These are phyloP conservation scores for Calonectria pseudoturangicola DNA, from an alignment of 2,329 filamentous ascomycete species.

Conservation along the genomic window DNA sequence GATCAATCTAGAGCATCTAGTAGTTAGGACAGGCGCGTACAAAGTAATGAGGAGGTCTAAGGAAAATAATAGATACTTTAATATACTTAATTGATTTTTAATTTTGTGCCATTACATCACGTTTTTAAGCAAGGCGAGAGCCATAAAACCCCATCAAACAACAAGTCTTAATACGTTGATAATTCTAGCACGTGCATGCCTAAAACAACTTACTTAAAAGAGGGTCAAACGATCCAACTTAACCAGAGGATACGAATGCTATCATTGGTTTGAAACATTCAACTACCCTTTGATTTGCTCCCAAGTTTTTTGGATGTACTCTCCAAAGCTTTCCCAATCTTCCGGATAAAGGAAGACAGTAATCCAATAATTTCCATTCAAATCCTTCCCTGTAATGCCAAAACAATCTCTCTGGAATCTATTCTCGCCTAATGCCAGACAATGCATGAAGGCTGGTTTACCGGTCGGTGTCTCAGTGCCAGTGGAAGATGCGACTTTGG, in stretches of 20 bases:
- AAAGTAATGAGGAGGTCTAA: no score
- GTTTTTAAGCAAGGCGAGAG: no score
- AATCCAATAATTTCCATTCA: not conserved
- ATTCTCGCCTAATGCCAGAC: not conserved
- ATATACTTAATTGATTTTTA: no score
- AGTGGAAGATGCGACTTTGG: not conserved
- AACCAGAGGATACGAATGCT: no score
- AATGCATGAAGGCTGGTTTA: not conserved
- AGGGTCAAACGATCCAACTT: no score
- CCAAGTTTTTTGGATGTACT: slow-evolving; percentile 10
- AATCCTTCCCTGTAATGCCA: not conserved
- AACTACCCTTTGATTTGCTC: not conserved
- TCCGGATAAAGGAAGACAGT: not conserved
- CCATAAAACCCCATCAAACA: no score
- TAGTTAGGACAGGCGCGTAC: not conserved
- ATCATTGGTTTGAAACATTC: no score
- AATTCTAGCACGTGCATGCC: no score
- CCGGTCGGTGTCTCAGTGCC: not conserved
- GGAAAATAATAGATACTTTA: no score
- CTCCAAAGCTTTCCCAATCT: not conserved
- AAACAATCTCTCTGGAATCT: slow-evolving; percentile 14
- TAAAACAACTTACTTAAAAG: no score
- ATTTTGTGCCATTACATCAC: no score
- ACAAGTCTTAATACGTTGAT: no score
- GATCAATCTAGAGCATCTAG: not conserved